Evolutionary conservation across 164 flowering plant species (phyloP), one percentile per base, ranked within the genome.

Genomic region (Malania oleifera): DNA sequence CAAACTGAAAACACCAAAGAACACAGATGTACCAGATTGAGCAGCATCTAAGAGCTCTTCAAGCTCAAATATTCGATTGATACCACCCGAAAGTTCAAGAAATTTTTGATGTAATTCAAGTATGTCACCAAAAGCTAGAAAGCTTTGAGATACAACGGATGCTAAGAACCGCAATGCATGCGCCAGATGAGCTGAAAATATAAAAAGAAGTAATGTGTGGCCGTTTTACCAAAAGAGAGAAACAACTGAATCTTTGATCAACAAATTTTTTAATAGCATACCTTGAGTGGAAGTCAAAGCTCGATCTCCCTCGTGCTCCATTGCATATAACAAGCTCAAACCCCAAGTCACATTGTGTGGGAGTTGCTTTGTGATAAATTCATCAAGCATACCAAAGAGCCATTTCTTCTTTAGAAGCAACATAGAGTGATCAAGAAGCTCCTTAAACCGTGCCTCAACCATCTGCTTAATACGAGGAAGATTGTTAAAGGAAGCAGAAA

Each of bases 311-410:
- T 73, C 73, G 80, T 95, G 96, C 40, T 95, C 99, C 75, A 91
- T 39, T 12, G 97, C 97, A 79, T 95, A 95, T 52, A 95, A 69
- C 75, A 95, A 79, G 75, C 99, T 95, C 76, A 95, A 68, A 0
- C 95, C 97, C 99, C 99, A 95, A 55, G 99, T 95, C 52, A 95
- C 99, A 79, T 95, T 95, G 68, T 91, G 86, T 0, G 99, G 99
- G 43, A 95, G 88, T 71, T 95, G 99, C 78, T 88, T 95, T 6
- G 99, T 95, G 63, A 83, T 76, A 63, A 95, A 95, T 75, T 91
- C 95, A 67, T 95, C 99, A 26, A 95, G 61, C 54, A 91, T 80
- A 22, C 96, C 90, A 76, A 70, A 95, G 38, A 91, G 34, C 96
- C 97, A 95, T 70, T 81, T 91, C 77, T 82, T 90, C 81, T 71